Evolutionary conservation across 139 green algal genomes (phyloP), one percentile per base, ranked within the genome.

Genomic region (Tetraselmis chui): DNA sequence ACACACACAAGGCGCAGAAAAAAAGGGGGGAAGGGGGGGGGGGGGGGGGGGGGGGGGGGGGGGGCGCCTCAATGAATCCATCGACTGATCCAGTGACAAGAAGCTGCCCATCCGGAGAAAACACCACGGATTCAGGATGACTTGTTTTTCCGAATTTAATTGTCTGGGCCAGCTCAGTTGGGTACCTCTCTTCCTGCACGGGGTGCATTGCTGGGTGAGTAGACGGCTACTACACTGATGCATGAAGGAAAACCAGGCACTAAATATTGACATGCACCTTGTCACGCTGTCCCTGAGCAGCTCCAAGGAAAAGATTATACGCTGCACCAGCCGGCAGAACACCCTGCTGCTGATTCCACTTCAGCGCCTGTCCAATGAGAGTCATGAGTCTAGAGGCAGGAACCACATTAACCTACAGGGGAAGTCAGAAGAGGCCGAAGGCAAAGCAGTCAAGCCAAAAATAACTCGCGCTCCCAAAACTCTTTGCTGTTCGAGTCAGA

Each of bases 61-160:
- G n/a, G n/a, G n/a, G n/a, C n/a, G 96, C 92, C 92, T 99, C 96
- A 31, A 99, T 96, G 88, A 99, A 98, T 0, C 96, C 96, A 79
- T 99, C 96, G 75, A 94, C 92, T 77, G 91, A 97, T 79, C 96
- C 97, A 1, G 93, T 97, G 31, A 94, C 89, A 59, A 99, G 90
- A 87, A 93, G 89, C 78, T 93, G 89, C 67, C 96, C 96, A 83
- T 99, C 95, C 0, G 95, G 92, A 1, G 93, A 95, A 87, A 97
- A 98, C 67, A 85, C 81, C 0, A 94, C 95, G 45, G 83, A 89
- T 88, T 99, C 96, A 0, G 94, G 84, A 89, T 91, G 81, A 28
- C 79, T 93, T 79, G 93, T 92, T 76, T 84, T 82, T 29, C 91
- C 90, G 76, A 97, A 93, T 76, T 91, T 93, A 86, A 97, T 92